Base-by-base conservation (phyloP, 1,284 basidiomycete species). In the Cutaneotrichosporon sp. region DNA sequence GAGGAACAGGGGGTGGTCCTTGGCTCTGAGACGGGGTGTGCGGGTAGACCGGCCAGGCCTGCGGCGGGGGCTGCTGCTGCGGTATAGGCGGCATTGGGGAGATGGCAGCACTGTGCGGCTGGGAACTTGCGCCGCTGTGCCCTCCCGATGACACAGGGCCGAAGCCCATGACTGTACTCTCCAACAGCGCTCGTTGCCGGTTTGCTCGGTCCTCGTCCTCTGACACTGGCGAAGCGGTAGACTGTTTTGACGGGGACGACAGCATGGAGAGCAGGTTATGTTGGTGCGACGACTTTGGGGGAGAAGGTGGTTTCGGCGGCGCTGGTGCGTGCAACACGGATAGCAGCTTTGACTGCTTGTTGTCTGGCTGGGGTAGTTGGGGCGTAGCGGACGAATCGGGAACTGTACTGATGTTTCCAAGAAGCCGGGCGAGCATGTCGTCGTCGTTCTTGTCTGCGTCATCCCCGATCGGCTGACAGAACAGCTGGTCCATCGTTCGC, bases 381-480 rank as follows among this genome's bases (percentile, higher is more conserved):
- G 43, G 43, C 3, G 34, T 26, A 3, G 39, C 20, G 8, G 49
- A n/a, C 14, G 49, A 22, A 14, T 27, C 22, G 3, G 44, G 7
- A 7, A 53, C 46, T 3, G 49, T 41, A 4, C 55, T 60, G 1
- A 70, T 20, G 1, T 61, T 62, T 9, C 67, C 62, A 2, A 73
- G 58, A 3, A 73, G 48, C 26, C 54, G 55, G 0, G 63, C 61
- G 7, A 73, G 54, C 29, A 62, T 64, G 49, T 71, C 67, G 49
- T 73, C 68, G 41, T 49, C 46, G 20, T 39, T 59, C 37, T 56
- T 51, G 48, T 66, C 22, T 49, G 34, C 17, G 39, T 19, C 20
- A 26, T 10, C 25, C 19, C 35, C 12, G 16, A 63, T 61, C 57
- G n/a, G 67, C 37, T 2, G 57, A 5, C 62, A 61, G 41, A 70